Base-by-base conservation (phyloP, 1,284 basidiomycete species). In the Agroathelia rolfsii region DNA sequence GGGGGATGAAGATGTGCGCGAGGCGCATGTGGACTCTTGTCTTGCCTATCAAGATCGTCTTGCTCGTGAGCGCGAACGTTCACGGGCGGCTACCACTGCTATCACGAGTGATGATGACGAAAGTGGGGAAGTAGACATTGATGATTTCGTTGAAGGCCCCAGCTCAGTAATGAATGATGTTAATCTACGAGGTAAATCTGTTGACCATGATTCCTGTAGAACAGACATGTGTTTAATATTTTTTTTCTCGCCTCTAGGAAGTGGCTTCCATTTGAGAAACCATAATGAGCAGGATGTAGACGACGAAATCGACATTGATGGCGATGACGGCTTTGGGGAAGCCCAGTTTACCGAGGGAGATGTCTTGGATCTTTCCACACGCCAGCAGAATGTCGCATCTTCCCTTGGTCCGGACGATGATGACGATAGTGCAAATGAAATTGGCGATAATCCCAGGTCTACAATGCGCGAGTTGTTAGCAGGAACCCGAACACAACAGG, bases 11-110 rank as follows among this genome's bases (percentile, higher is more conserved):
- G 82, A 83, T 40, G 72, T 82, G 9, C 47, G 82, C 4, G 73
- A 81, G 44, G 81, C 79, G 11, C 83, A 86, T 52, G 69, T 86
- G 20, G 78, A 86, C 45, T 62, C 78, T 5, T 86, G 83, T 49
- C 50, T 86, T 30, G 71, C 70, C 7, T 61, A 80, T 43, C 67
- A 72, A 46, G 57, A 49, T 34, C 50, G 63, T n/a, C n/a, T n/a
- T n/a, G n/a, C n/a, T n/a, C n/a, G n/a, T n/a, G 29, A 56, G 58
- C 38, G 46, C 58, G 25, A 67, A 68, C 45, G 60, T 64, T 36
- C 59, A 65, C 26, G 55, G 53, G 28, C 41, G 48, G 36, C 52
- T 55, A 28, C 37, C 36, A 13, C 54, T 54, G 30, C 45, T 53
- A 24, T 46, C 48, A 28, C 45, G 51, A 32, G 46, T 54, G 56